Conservation (phyloP, 441 rosid species). For the Syzygium syzygioides region DNA sequence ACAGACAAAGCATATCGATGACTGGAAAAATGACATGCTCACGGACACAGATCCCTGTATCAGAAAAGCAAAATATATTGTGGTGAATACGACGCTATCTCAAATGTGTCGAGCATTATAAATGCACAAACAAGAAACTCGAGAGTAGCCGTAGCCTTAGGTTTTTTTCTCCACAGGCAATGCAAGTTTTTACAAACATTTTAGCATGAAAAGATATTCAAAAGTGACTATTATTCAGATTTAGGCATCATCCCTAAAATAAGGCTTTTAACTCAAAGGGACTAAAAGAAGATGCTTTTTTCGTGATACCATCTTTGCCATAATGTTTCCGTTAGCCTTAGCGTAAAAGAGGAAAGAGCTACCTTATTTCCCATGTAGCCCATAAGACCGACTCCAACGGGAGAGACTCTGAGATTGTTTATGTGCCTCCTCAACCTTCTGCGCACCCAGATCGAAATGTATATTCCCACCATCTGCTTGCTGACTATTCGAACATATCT, state of each 20-base stretch:
- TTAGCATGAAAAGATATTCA: not conserved
- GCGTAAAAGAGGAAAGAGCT: slow-evolving; percentile 5
- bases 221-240: not conserved
- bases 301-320: not conserved
- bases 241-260: slow-evolving; percentile 6
- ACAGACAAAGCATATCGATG: slow-evolving; percentile 93
- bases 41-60: slow-evolving; percentile 97
- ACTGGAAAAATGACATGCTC: slow-evolving; percentile 91
- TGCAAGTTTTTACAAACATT: not conserved
- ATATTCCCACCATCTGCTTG: slow-evolving; percentile 99
- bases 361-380: slow-evolving; percentile 99
- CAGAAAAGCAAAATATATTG: not conserved
- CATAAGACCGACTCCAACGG: slow-evolving; percentile 98
- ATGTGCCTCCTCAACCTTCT: slow-evolving; percentile 77
- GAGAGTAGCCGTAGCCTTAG: not conserved
- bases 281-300: not conserved
- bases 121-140: not conserved
- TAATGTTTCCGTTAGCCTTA: not conserved
- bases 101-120: not conserved
- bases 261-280: not conserved
- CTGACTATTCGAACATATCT: slow-evolving; percentile 82
- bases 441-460: slow-evolving; percentile 90
- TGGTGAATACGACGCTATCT: not conserved
- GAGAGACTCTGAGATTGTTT: slow-evolving; percentile 87
- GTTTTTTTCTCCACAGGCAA: not conserved